Evolutionary conservation across 495 filamentous ascomycete genomes (phyloP), one percentile per base, ranked within the genome.

Genomic region (Penicillium canescens): DNA sequence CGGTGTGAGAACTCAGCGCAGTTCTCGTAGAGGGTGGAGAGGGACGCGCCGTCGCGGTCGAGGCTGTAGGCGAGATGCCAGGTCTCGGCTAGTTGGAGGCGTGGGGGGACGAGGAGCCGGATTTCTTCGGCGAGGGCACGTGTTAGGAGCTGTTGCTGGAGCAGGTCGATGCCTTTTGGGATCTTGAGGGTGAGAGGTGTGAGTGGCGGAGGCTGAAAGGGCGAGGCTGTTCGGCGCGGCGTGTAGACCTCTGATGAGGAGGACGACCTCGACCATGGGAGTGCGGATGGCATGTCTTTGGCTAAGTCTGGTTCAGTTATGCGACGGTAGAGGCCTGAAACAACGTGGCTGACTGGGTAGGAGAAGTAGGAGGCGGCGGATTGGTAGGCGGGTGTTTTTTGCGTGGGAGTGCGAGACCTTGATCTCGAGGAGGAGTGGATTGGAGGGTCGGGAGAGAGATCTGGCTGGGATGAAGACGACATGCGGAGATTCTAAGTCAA

Each of bases 31-130:
- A 98, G 75, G 11, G 94, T 98, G 23, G 77, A 78, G 6, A 98
- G 75, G 53, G 90, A 94, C 51, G 91, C 89, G 31, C 94, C 94
- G 70, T 98, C 84, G 69, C 92, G 86, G 58, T 96, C 92, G n/a
- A 98, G 79, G 55, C 89, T 93, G 73, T 97, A 98, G 23, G 84
- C 82, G 16, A 98, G 72, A 28, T 78, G 76, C 94, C 94, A 98
- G 55, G 85, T 85, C 55, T 98, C 92, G 52, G 85, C 83, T 12
- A 98, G 81, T 69, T 96, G 89, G 48, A 97, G 72, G 18, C 93
- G 81, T 44, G 92, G 78, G 1, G 94, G 94, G 9, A 98, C 78
- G 45, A 98, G 85, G 18, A 94, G 82, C 34, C 95, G 82, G 51
- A 98, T 96, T 73, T 98, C 94, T 72, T 98, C 95, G 2, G 94